Base-by-base conservation (phyloP, 371 early-diverging fungal species). In the Haplosporangium sp. region DNA sequence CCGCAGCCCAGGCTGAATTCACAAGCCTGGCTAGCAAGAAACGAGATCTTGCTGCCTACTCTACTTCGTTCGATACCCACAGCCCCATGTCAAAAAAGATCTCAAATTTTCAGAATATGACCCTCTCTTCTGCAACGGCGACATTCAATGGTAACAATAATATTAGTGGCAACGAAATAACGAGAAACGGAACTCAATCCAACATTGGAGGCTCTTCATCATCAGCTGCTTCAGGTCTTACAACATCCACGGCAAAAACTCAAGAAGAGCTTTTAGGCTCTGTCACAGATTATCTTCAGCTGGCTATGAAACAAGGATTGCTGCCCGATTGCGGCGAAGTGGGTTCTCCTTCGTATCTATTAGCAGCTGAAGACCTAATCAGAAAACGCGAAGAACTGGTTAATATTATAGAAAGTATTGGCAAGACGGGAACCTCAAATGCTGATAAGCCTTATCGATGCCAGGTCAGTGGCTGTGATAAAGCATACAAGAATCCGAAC, bases 401-500 rank as follows among this genome's bases (percentile, higher is more conserved):
- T 19, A 82, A 65, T 52, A 73, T 72, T 47, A 79, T 79, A 70
- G 79, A 79, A 39, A 79, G 68, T 50, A 79, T 79, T 42, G 71
- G 74, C 2, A 73, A 69, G 27, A 42, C 79, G 0, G 71, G 71
- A 44, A 53, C 79, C 0, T 67, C 85, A 11, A 84, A 85, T 38
- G 87, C 84, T 7, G 92, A 91, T 73, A 93, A 92, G 84, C 94
- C 94, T 44, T 92, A 93, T 86, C 90, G 92, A 37, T 97, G 98
- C 83, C 85, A 90, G 10, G 89, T 96, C 3, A 74, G 79, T 20
- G 94, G 93, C 27, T 98, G 99, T 82, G 94, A 94, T 65, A 98
- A 97, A 83, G 89, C 94, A 42, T 99, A 99, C 89, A 99, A 99
- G 88, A 99, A 99, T 86, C 91, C 96, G 59, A 98, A 98, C 72